These are phyloP conservation scores for Phlegmacium glaucopus DNA, from an alignment of 768 basidiomycete species.

Conservation along the genomic window DNA sequence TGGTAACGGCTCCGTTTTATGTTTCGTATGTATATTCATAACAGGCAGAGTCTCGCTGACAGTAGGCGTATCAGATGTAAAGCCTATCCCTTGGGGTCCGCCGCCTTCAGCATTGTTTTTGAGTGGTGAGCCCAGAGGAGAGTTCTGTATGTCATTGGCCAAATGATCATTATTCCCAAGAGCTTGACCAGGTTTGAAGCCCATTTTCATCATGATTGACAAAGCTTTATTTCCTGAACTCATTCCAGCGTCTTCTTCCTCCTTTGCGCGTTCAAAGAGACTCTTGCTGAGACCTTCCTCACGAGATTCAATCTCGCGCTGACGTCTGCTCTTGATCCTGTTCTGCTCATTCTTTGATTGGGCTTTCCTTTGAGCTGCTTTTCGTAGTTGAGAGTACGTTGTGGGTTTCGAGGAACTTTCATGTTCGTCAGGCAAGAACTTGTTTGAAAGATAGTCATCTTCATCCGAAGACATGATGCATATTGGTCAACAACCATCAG, in stretches of 20 bases:
- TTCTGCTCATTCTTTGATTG: conserved; percentile 67
- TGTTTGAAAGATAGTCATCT: conserved; percentile 84
- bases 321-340: conserved; percentile 56
- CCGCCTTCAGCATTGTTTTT: background rate
- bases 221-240: conserved; percentile 70
- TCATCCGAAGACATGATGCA: conserved; percentile 50
- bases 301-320: conserved; percentile 71
- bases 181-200: conserved; percentile 81
- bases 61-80: conserved; percentile 3
- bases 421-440: conserved; percentile 57
- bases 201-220: conserved; percentile 93
- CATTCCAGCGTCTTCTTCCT: conserved; percentile 53
- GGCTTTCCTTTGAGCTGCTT: conserved; percentile 56
- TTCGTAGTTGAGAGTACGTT: conserved; percentile 71
- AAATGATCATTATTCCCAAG: conserved; percentile 46
- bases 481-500: conserved; percentile 9
- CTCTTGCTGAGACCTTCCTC: conserved; percentile 78
- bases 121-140: too few species aligned
- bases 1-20: conserved; percentile 67
- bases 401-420: conserved; percentile 38
- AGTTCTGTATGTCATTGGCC: background rate
- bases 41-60: background rate
- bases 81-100: background rate
- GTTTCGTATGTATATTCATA: conserved; percentile 22
- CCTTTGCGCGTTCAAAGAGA: conserved; percentile 74